A percentile compares a stretch with the other conserved stretches of the same genome.
Conservation (phyloP, 768 basidiomycete species). For the Mycena alexandri region DNA sequence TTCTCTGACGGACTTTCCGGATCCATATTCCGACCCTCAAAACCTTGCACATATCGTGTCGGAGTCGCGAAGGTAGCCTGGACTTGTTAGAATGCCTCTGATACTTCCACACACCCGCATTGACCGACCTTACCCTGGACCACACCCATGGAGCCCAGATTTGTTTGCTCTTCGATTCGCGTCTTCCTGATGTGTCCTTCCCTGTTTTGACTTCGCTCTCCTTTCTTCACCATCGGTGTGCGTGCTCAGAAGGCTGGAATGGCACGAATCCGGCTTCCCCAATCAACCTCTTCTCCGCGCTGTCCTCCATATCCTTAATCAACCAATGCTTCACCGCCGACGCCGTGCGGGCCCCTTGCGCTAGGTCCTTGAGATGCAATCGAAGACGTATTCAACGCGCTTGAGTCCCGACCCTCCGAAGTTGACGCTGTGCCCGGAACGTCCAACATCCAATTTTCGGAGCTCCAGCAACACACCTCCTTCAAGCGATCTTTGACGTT, state of each 20-base stretch:
- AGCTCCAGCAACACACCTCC: too few species aligned
- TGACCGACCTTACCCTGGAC: constrained; percentile 1
- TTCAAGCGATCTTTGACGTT: too few species aligned
- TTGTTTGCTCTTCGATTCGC: neutral
- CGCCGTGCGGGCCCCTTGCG: too few species aligned
- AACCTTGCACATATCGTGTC: neutral
- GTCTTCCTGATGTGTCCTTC: neutral
- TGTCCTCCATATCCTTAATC: constrained; percentile 9
- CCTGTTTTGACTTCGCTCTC: constrained; percentile 16
- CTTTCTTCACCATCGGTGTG: neutral
- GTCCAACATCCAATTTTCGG: too few species aligned
- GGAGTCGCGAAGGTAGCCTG: neutral
- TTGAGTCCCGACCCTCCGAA: too few species aligned
- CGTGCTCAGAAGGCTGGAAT: neutral
- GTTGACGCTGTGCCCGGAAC: too few species aligned
- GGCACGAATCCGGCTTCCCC: neutral
- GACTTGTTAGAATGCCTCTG: neutral
- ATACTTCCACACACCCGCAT: constrained; percentile 7
- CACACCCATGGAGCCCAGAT: constrained; percentile 7
- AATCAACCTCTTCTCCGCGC: constrained; percentile 3
- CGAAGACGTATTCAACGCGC: too few species aligned
- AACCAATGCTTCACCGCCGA: constrained; percentile 16
- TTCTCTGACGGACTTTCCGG: too few species aligned
- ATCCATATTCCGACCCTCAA: neutral
- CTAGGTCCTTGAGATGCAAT: too few species aligned